These are phyloP conservation scores for Lipomyces orientalis DNA, from an alignment of 805 yeast species.

Conservation along the genomic window DNA sequence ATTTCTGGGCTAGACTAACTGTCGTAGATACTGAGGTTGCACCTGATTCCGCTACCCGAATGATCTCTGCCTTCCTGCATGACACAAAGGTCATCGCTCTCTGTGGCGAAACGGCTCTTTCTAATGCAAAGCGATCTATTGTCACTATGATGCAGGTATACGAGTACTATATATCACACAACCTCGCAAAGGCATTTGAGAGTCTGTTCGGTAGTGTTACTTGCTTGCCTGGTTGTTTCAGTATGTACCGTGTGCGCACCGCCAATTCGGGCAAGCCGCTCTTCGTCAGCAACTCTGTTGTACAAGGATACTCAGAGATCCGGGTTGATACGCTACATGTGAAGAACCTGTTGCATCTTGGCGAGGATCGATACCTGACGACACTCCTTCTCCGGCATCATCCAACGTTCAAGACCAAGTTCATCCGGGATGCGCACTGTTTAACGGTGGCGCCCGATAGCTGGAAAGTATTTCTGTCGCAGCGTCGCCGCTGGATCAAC, in stretches of 20 bases:
- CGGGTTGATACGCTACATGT: conserved; percentile 63
- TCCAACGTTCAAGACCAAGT: conserved; percentile 61
- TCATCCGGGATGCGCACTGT: conserved; percentile 63
- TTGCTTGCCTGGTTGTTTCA: conserved; percentile 70
- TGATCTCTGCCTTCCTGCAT: conserved; percentile 61
- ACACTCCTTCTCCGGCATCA: conserved; percentile 62
- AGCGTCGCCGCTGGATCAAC: conserved; percentile 72
- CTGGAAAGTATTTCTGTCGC: conserved; percentile 63
- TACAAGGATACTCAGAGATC: conserved; percentile 61
- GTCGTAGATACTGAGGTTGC: conserved; percentile 55
- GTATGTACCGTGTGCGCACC: conserved; percentile 61
- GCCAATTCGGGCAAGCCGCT: conserved; percentile 64
- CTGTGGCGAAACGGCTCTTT: conserved; percentile 66
- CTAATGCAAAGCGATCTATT: conserved; percentile 58
- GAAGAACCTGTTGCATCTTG: conserved; percentile 64
- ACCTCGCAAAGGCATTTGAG: conserved; percentile 67
- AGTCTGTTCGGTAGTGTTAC: conserved; percentile 67
- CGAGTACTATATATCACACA: conserved; percentile 68
- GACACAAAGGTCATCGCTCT: conserved; percentile 63
- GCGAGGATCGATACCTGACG: conserved; percentile 65
- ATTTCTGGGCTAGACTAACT: neutral
- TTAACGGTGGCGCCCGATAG: conserved; percentile 65
- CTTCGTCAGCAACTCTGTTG: conserved; percentile 64
- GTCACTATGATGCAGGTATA: conserved; percentile 68
- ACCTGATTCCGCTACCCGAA: conserved; percentile 60